These are phyloP conservation scores for Russula olivacea DNA, from an alignment of 768 basidiomycete species.

Conservation along the genomic window DNA sequence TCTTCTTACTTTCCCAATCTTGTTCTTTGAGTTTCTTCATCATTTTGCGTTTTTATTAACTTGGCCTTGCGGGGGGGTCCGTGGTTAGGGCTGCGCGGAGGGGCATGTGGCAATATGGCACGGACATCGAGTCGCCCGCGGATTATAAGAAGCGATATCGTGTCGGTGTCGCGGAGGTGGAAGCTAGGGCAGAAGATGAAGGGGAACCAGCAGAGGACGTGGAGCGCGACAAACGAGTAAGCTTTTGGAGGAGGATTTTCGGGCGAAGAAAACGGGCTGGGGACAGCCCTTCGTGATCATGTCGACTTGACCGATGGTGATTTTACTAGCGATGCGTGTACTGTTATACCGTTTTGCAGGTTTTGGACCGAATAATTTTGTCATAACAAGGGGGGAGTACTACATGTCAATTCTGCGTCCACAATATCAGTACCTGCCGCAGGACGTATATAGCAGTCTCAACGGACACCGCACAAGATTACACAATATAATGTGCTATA, in stretches of 20 bases:
- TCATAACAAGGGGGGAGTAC: too few relatives aligned
- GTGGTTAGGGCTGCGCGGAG: slow-evolving; percentile 25
- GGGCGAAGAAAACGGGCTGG: neutral
- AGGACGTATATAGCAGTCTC: too few relatives aligned
- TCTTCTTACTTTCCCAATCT: slow-evolving; percentile 2
- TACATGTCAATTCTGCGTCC: too few relatives aligned
- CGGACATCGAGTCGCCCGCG: slow-evolving; percentile 36
- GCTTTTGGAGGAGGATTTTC: neutral
- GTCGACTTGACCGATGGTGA: too few relatives aligned
- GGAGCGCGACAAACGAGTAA: neutral
- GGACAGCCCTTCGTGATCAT: neutral
- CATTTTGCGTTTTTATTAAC: neutral
- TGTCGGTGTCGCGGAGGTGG: neutral
- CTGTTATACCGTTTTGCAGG: too few relatives aligned
- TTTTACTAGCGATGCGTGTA: too few relatives aligned
- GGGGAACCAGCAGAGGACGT: neutral
- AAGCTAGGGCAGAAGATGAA: neutral
- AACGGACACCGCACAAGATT: too few relatives aligned
- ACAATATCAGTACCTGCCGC: too few relatives aligned
- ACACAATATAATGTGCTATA: too few relatives aligned
- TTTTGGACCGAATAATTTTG: too few relatives aligned
- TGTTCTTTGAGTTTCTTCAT: neutral
- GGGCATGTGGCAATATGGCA: slow-evolving; percentile 39
- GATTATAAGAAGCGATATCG: slow-evolving; percentile 40
- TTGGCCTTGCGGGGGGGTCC: too few relatives aligned